Conservation (phyloP, 2,329 filamentous ascomycete species). For the Aureobasidium sp. region DNA sequence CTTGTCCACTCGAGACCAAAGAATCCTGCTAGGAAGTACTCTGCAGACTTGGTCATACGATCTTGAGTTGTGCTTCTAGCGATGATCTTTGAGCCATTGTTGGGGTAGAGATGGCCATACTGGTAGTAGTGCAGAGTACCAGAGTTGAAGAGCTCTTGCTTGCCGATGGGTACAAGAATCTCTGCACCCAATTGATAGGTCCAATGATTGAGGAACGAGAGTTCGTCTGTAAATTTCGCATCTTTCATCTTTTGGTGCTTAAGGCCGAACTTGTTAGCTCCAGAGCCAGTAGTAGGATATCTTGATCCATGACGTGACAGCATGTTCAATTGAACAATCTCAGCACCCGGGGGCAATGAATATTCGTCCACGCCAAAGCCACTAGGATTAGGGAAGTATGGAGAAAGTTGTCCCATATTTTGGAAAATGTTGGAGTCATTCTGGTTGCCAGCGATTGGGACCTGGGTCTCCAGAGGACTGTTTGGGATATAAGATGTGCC, state of each 20-base stretch:
- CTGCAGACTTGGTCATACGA: slow-evolving; percentile 68
- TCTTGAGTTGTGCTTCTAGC: slow-evolving; percentile 69
- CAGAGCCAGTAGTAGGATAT: slow-evolving; percentile 59
- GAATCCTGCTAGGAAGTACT: slow-evolving; percentile 73
- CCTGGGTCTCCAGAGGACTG: slow-evolving; percentile 61
- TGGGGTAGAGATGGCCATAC: slow-evolving; percentile 60
- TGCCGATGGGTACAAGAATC: slow-evolving; percentile 64
- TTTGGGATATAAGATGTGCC: slow-evolving; percentile 59
- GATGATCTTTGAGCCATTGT: slow-evolving; percentile 64
- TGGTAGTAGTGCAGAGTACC: slow-evolving; percentile 66
- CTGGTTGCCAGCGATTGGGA: slow-evolving; percentile 55
- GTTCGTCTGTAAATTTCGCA: slow-evolving; percentile 49
- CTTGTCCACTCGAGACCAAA: slow-evolving; percentile 68
- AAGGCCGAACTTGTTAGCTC: slow-evolving; percentile 49
- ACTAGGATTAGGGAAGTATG: slow-evolving; percentile 59
- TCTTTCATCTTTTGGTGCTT: slow-evolving; percentile 51
- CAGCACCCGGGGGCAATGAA: slow-evolving; percentile 56
- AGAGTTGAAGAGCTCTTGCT: slow-evolving; percentile 65
- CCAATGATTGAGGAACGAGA: slow-evolving; percentile 65
- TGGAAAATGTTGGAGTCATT: slow-evolving; percentile 61
- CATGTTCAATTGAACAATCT: slow-evolving; percentile 66
- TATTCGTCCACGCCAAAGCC: slow-evolving; percentile 72
- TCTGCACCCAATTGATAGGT: slow-evolving; percentile 61
- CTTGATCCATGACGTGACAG: slow-evolving; percentile 65
- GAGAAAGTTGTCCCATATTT: slow-evolving; percentile 61